Evolutionary conservation across 495 filamentous ascomycete species (phyloP).

Genomic region (Xylaria acuta): DNA sequence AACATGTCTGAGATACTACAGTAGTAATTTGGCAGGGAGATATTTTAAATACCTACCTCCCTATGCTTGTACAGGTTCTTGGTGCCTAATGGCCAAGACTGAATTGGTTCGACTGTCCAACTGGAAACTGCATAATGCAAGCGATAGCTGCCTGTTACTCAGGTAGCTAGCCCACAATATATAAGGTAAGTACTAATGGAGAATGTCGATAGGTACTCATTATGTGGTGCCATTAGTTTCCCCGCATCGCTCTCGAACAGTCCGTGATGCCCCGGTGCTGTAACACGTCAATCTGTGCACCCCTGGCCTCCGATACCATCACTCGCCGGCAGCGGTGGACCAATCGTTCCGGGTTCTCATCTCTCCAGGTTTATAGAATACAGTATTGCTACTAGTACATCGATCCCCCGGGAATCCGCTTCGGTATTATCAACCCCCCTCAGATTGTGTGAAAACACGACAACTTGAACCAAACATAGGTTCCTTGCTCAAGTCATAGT

Average conservation of each 20-base stretch:
- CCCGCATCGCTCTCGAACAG: constrained; percentile 7
- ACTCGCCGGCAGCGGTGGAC: not conserved
- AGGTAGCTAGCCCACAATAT: not conserved
- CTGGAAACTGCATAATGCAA: constrained; percentile 5
- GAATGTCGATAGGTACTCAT: not conserved
- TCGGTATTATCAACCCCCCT: not conserved
- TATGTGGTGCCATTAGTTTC: not conserved
- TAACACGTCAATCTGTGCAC: constrained; percentile 18
- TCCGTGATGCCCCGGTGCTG: not conserved
- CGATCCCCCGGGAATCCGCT: not conserved
- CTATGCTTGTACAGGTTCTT: not conserved
- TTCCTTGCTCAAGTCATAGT: not conserved
- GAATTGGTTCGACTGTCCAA: constrained; percentile 2
- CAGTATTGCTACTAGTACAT: not conserved
- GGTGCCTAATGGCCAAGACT: constrained; percentile 4
- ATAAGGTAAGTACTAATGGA: not conserved
- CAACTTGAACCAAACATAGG: not conserved
- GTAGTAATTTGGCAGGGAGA: not conserved
- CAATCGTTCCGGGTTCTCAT: not conserved
- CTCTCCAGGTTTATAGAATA: not conserved
- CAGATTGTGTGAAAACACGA: not conserved
- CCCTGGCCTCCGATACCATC: not conserved
- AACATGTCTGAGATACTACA: not conserved
- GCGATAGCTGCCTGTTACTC: not conserved
- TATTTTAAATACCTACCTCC: not conserved